Evolutionary conservation across 495 filamentous ascomycete species (phyloP), one percentile per base, ranked within the genome.

Genomic region (Thermothielavioides terrestris): DNA sequence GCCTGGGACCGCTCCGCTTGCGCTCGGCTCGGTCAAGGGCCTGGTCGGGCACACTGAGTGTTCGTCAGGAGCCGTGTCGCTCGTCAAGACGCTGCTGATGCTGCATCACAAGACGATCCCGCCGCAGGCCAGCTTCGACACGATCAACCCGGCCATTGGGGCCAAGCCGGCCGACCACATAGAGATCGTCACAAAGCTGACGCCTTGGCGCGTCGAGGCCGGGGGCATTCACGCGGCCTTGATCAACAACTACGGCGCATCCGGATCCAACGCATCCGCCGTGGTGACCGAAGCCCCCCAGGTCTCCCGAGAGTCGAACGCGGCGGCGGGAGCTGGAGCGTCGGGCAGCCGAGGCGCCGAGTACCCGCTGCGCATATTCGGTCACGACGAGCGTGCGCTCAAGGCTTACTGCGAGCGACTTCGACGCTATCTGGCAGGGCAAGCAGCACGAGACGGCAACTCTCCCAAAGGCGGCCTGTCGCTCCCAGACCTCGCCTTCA

Each of bases 191-290:
- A 70, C 52, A 0, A 50, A 42, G 11, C 3, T 68, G 2, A 48
- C 42, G 14, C 46, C 52, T 6, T 77, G 73, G 74, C 48, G 60
- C 3, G 55, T 43, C 0, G 43, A 50, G 1, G 27, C 6, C 10
- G 27, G 6, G 6, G 27, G 6, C 6, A 67, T 64, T 26, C 53
- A 63, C 3, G 68, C 62, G 0, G 76, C 69, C 0, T 38, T 76
- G 7, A 69, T 81, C 45, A 77, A 72, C 47, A 77, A 73, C 50
- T 77, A 77, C 48, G 75, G 75, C 1, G 75, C 73, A 1, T 64
- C 69, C 0, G 74, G 75, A 1, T 70, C 63, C 38, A 78, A 73
- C 54, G 68, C 70, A 18, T 66, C 72, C 2, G 57, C 76, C 43
- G 50, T 78, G 8, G 53, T 76, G 5, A 45, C 52, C 1, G 49